These are phyloP conservation scores for Jimgerdemannia lactiflua DNA, from an alignment of 192 early-diverging fungal genomes.

Conservation along the genomic window DNA sequence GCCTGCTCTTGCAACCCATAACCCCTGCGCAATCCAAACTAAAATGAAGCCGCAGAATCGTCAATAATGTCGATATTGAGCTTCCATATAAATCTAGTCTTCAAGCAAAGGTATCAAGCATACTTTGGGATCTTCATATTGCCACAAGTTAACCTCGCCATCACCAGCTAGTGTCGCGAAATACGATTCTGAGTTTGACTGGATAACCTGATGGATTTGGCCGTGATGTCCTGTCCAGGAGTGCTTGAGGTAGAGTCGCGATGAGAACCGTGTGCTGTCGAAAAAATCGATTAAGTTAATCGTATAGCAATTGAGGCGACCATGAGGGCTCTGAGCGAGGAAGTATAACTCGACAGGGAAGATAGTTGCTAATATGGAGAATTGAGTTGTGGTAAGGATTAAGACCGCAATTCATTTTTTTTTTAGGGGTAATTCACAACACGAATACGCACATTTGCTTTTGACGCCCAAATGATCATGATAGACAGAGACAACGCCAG, in stretches of 20 bases:
- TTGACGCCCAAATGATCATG: slow-evolving; percentile 34
- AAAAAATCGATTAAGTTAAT: slow-evolving; percentile 80
- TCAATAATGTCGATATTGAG: neutral
- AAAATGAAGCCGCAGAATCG: neutral
- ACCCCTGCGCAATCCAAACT: slow-evolving; percentile 6
- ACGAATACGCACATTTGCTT: slow-evolving; percentile 32
- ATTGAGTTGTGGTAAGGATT: slow-evolving; percentile 1
- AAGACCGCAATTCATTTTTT: neutral
- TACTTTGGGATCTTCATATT: slow-evolving; percentile 49
- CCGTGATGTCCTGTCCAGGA: slow-evolving; percentile 70
- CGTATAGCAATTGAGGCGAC: slow-evolving; percentile 62
- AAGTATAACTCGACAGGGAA: slow-evolving; percentile 59
- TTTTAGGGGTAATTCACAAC: neutral
- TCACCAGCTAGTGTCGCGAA: slow-evolving; percentile 47
- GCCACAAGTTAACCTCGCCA: slow-evolving; percentile 55
- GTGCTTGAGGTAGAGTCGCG: slow-evolving; percentile 53
- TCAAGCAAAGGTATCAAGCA: neutral
- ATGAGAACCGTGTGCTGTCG: slow-evolving; percentile 51
- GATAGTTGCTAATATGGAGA: slow-evolving; percentile 23
- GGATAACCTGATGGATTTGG: slow-evolving; percentile 39
- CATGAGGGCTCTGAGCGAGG: slow-evolving; percentile 54
- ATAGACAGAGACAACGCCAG: slow-evolving; percentile 32
- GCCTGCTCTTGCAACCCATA: neutral
- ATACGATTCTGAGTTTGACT: slow-evolving; percentile 33
- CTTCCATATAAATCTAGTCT: neutral